phyloP scores from a whole-genome alignment of 176 grass and related monocot genomes.

The Cenchrus purpureus region DNA sequence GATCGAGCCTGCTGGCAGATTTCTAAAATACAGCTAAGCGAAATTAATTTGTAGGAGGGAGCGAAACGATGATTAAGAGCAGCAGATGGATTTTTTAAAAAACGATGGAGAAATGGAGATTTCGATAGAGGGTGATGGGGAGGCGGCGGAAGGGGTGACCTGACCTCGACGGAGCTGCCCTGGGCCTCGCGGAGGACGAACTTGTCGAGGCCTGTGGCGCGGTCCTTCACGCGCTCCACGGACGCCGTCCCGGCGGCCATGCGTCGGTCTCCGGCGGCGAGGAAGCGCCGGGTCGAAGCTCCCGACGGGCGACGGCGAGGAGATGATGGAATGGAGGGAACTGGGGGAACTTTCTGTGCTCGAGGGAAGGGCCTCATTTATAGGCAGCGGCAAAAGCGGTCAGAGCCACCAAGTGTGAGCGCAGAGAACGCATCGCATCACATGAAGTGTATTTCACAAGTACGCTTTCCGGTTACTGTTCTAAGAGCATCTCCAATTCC shows the following conservation, averaged over 20 bases:
- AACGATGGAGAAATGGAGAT: background rate
- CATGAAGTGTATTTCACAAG: background rate
- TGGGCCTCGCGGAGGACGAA: conserved; percentile 47
- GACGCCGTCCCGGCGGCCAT: conserved; percentile 35
- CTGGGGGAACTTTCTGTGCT: background rate
- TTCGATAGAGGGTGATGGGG: background rate
- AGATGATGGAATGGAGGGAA: background rate
- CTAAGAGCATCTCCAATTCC: background rate
- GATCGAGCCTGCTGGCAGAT: background rate
- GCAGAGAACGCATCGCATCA: background rate
- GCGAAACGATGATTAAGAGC: background rate
- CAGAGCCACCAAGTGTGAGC: background rate
- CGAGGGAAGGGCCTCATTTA: background rate
- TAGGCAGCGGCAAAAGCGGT: background rate
- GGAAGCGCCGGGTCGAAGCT: background rate
- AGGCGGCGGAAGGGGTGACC: background rate
- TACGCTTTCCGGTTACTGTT: background rate
- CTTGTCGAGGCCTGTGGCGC: conserved; percentile 52
- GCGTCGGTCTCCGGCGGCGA: conserved; percentile 9
- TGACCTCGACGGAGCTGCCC: conserved; percentile 55
- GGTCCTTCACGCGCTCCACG: conserved; percentile 51
- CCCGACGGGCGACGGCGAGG: background rate
- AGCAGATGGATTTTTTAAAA: background rate
- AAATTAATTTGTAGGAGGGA: background rate
- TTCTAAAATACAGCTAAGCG: background rate